Percentiles rank a stretch among this genome's conserved stretches.
Conservation (phyloP, 306 rosid species). For the Prunus fruticosa region DNA sequence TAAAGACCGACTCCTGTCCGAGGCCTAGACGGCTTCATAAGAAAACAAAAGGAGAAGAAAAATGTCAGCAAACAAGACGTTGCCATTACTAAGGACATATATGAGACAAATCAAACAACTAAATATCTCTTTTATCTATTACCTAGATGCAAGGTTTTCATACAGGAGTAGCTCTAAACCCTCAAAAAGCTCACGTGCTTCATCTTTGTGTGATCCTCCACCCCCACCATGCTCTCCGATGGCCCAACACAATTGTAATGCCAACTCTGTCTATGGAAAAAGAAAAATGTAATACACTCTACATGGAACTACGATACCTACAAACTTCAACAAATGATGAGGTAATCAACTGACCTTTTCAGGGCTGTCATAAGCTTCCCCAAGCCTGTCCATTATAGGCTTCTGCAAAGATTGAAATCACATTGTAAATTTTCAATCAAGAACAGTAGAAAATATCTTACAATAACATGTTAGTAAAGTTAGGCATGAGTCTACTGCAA, state of each 20-base stretch:
- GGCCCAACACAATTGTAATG: conserved; percentile 95
- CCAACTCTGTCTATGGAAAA: conserved; percentile 76
- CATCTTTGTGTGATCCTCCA: conserved; percentile 88
- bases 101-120: neutral
- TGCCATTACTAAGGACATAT: neutral
- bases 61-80: conserved; percentile 23
- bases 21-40: conserved; percentile 74
- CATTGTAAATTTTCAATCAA: neutral
- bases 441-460: neutral
- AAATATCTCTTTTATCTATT: neutral
- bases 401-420: conserved; percentile 52
- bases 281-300: conserved; percentile 21
- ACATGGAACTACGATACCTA: conserved; percentile 11
- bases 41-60: conserved; percentile 11
- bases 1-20: conserved; percentile 54
- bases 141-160: conserved; percentile 95
- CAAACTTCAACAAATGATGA: conserved; percentile 12
- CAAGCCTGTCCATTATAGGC: conserved; percentile 89
- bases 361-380: conserved; percentile 86
- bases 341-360: conserved; percentile 60
- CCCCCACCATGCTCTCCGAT: conserved; percentile 99
- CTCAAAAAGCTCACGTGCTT: conserved; percentile 97
- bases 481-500: neutral
- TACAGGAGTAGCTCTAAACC: conserved; percentile 88
- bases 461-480: neutral